phyloP scores from a whole-genome alignment of 192 early-diverging fungal genomes.

The Linderina pennispora region DNA sequence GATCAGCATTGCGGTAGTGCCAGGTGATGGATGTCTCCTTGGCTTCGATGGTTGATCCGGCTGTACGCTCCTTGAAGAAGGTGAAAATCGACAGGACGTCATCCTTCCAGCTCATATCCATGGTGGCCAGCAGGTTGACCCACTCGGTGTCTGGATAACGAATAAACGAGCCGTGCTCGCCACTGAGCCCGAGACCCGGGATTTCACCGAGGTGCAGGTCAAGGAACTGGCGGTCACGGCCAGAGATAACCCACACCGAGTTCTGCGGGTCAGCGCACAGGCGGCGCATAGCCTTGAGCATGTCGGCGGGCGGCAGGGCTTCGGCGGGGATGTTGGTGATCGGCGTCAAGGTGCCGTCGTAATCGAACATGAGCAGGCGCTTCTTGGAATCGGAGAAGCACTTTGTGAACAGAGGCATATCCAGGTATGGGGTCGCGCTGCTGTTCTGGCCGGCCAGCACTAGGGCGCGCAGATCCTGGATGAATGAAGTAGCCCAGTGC shows the following conservation, averaged over 20 bases:
- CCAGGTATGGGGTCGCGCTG: conserved; percentile 20
- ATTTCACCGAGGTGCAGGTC: conserved; percentile 81
- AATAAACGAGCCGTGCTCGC: conserved; percentile 95
- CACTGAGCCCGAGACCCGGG: conserved; percentile 71
- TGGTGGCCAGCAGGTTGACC: conserved; percentile 63
- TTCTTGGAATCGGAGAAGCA: conserved; percentile 49
- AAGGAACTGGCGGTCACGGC: conserved; percentile 78
- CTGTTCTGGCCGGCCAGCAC: conserved; percentile 34
- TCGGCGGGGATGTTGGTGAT: conserved; percentile 78
- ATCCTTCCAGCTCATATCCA: conserved; percentile 90
- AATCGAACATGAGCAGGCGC: conserved; percentile 90
- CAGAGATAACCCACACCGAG: conserved; percentile 86
- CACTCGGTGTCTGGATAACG: conserved; percentile 74
- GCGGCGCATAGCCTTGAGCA: conserved; percentile 66
- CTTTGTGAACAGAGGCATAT: conserved; percentile 16
- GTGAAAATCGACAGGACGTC: conserved; percentile 91
- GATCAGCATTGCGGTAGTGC: conserved; percentile 95
- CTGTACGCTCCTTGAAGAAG: conserved; percentile 93
- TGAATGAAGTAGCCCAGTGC: conserved; percentile 81
- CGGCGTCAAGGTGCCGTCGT: conserved; percentile 94
- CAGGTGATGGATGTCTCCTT: conserved; percentile 92
- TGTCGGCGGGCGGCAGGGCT: conserved; percentile 73
- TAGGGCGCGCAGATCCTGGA: conserved; percentile 63
- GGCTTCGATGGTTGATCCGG: conserved; percentile 88
- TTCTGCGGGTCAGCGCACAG: conserved; percentile 77